These are phyloP conservation scores for Inonotus hispidus DNA, from an alignment of 1,284 basidiomycete genomes.

Conservation along the genomic window DNA sequence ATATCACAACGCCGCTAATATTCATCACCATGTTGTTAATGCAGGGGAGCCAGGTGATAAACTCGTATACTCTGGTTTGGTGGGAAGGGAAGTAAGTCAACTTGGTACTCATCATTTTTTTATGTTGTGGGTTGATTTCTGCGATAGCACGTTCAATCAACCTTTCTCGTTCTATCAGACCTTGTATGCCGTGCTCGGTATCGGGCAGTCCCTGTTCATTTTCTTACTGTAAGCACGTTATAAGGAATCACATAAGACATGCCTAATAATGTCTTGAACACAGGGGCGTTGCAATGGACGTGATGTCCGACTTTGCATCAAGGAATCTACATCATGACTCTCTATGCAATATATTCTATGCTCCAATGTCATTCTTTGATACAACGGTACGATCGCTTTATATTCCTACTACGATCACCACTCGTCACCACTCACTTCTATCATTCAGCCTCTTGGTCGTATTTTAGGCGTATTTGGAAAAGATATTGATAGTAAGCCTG, in stretches of 20 bases:
- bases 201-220: conserved; percentile 57
- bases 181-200: conserved; percentile 63
- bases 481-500: conserved; percentile 50
- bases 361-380: conserved; percentile 70
- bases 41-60: conserved; percentile 56
- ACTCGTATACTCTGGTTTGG: conserved; percentile 62
- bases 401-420: background rate
- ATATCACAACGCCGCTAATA: conserved; percentile 52
- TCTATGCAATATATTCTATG: conserved; percentile 54
- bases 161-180: conserved; percentile 64
- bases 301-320: conserved; percentile 54
- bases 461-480: conserved; percentile 63
- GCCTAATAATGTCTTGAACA: background rate
- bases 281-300: conserved; percentile 52
- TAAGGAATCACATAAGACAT: background rate
- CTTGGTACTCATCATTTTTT: background rate
- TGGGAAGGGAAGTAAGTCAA: conserved; percentile 59
- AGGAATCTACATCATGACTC: conserved; percentile 53
- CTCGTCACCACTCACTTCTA: background rate
- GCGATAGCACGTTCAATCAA: conserved; percentile 39
- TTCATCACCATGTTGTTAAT: conserved; percentile 52
- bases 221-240: conserved; percentile 45
- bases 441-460: conserved; percentile 50
- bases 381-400: conserved; percentile 44
- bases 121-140: background rate